A percentile compares a stretch with the other conserved stretches of the same genome.
Evolutionary conservation across 352 stramenopile species (phyloP).

Genomic region (Plasmopara viticola): DNA sequence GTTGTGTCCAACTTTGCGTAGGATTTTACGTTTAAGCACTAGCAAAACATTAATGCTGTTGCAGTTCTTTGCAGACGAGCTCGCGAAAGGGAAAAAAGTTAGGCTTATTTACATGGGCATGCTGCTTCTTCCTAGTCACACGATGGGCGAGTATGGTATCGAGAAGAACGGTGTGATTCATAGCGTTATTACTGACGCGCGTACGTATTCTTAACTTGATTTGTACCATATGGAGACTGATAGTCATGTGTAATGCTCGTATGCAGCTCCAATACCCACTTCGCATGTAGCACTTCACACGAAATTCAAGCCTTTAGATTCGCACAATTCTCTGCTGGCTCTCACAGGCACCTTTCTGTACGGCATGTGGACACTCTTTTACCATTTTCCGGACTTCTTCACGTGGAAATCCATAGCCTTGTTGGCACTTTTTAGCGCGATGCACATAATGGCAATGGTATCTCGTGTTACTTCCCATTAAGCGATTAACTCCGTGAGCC

Average conservation of each 20-base stretch:
- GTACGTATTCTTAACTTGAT: conserved; percentile 31
- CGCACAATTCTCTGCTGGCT: conserved; percentile 50
- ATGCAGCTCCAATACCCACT: conserved; percentile 36
- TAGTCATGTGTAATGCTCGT: conserved; percentile 12
- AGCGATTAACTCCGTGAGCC: conserved; percentile 1
- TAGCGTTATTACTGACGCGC: conserved; percentile 60
- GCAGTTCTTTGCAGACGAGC: conserved; percentile 60
- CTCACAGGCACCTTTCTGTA: conserved; percentile 64
- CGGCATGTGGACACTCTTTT: conserved; percentile 70
- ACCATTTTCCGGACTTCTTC: conserved; percentile 73
- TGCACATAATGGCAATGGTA: conserved; percentile 53
- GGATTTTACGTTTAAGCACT: no score
- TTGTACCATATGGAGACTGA: conserved; percentile 7
- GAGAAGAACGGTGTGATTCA: conserved; percentile 73
- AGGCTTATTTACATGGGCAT: conserved; percentile 81
- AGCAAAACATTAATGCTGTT: conserved; percentile 3
- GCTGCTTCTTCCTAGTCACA: conserved; percentile 50
- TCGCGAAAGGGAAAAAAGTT: conserved; percentile 51
- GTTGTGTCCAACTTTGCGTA: background rate
- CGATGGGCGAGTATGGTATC: conserved; percentile 75
- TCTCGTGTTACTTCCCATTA: conserved; percentile 41
- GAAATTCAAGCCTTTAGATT: conserved; percentile 53
- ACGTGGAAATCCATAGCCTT: conserved; percentile 72
- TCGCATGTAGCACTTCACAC: conserved; percentile 32
- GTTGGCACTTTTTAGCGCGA: conserved; percentile 48